Evolutionary conservation across 441 rosid genomes (phyloP), one percentile per base, ranked within the genome.

Genomic region (Croton laevigatus): DNA sequence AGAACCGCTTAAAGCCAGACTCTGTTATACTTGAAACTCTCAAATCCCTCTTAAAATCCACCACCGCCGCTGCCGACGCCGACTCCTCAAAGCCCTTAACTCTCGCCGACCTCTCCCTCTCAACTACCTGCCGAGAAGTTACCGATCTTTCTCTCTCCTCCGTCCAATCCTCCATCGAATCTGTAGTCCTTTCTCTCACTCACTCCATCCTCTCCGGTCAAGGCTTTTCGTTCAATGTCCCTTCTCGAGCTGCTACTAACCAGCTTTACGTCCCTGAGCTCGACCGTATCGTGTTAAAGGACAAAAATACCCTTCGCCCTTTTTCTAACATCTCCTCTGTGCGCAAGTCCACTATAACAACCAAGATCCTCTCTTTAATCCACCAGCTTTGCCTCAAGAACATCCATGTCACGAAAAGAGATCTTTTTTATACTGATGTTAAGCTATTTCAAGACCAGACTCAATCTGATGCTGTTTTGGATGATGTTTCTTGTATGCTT

Each of bases 241-340:
- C 98, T 59, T 94, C 98, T 71, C 98, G 98, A 70, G 84, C 98
- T 63, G 81, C 99, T 76, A 76, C 94, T 68, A 95, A 95, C 73
- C 99, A 95, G 80, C 94, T 92, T 13, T 95, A 94, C 73, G 98
- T 95, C 57, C 97, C 99, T 0, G 94, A 95, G 81, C 98, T 95
- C n/a, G 98, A 95, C 79, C 98, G 99, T 22, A 95, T 95, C 65
- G 99, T 95, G 38, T 67, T 95, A 14, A 92, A 90, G 79, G 99
- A 95, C 81, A 92, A 95, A 83, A 84, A 88, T 38, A 89, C 99
- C 78, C 78, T 88, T 75, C 99, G 97, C 34, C 96, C 94, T 1
- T 95, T 89, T 74, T 84, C 99, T 5, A 71, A 89, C 78, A 84
- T 84, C 63, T 86, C 96, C 71, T 85, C 96, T 5, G 98, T 95